These are phyloP conservation scores for Lecanosticta acicola DNA, from an alignment of 2,329 filamentous ascomycete genomes.

Conservation along the genomic window DNA sequence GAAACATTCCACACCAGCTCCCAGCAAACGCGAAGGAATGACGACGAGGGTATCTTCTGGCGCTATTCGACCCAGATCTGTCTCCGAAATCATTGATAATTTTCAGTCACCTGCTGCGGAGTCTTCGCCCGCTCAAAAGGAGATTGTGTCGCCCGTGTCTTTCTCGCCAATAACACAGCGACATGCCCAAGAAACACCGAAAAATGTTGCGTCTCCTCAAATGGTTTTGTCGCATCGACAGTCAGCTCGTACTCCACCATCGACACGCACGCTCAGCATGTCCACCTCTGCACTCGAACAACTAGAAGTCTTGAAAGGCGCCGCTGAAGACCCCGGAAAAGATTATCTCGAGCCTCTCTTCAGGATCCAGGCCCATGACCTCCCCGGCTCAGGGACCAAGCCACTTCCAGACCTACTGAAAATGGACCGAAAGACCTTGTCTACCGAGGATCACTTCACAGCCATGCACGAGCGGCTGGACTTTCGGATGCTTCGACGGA, in stretches of 20 bases:
- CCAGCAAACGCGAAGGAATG: conserved; percentile 44
- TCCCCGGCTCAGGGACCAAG: conserved; percentile 45
- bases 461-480: conserved; percentile 82
- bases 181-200: conserved; percentile 33
- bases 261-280: conserved; percentile 5
- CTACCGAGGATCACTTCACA: conserved; percentile 76
- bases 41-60: conserved; percentile 66
- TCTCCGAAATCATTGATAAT: conserved; percentile 65
- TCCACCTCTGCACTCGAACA: conserved; percentile 19
- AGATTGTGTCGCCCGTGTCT: conserved; percentile 22
- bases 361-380: conserved; percentile 51
- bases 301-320: conserved; percentile 40
- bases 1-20: conserved; percentile 6
- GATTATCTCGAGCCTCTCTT: conserved; percentile 62
- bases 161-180: conserved; percentile 34
- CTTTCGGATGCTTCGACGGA: conserved; percentile 74
- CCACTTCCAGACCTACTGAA: conserved; percentile 66
- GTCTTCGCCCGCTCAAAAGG: conserved; percentile 6
- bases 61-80: conserved; percentile 64
- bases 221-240: conserved; percentile 7
- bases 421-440: conserved; percentile 82
- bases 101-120: conserved; percentile 35
- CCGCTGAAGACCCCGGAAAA: conserved; percentile 41
- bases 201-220: not conserved
- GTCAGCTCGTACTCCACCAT: conserved; percentile 7